phyloP scores from a whole-genome alignment of 768 basidiomycete genomes.

The Rhodocollybia butyracea region DNA sequence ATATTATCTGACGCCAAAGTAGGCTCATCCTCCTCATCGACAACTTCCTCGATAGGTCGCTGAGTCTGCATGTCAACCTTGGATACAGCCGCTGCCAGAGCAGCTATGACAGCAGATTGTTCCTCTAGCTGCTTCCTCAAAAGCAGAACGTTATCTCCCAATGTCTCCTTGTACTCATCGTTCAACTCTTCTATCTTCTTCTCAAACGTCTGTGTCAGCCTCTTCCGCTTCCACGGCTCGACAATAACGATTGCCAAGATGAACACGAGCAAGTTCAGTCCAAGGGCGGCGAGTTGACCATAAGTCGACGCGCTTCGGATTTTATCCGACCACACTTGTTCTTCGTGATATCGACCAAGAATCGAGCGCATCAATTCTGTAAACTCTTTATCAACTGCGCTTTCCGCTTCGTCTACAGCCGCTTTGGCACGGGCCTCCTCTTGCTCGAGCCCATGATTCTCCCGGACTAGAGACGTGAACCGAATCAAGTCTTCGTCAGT shows the following conservation, averaged over 20 bases:
- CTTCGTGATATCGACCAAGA: constrained; percentile 92
- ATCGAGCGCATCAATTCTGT: constrained; percentile 85
- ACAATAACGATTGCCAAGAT: constrained; percentile 85
- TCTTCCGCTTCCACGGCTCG: constrained; percentile 93
- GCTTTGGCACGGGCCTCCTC: constrained; percentile 70
- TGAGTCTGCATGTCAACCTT: constrained; percentile 2
- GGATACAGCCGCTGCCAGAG: constrained; percentile 1
- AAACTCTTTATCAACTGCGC: constrained; percentile 83
- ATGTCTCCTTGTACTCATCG: constrained; percentile 45
- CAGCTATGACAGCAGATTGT: constrained; percentile 35
- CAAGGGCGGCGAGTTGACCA: constrained; percentile 81
- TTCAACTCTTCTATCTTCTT: constrained; percentile 70
- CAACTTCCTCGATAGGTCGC: not conserved
- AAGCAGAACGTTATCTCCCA: constrained; percentile 46
- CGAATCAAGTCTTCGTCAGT: constrained; percentile 80
- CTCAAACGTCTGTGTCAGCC: constrained; percentile 88
- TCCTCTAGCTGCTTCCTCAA: constrained; percentile 46
- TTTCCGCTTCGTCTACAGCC: constrained; percentile 66
- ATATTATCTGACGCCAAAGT: not conserved
- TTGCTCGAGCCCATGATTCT: constrained; percentile 86
- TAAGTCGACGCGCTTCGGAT: constrained; percentile 95
- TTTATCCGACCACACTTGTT: constrained; percentile 98
- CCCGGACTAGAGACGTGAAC: constrained; percentile 87
- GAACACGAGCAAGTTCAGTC: constrained; percentile 88
- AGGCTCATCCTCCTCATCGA: constrained; percentile 2